phyloP scores from a whole-genome alignment of 1,139 yeast genomes.

The Blastobotrys persicus region DNA sequence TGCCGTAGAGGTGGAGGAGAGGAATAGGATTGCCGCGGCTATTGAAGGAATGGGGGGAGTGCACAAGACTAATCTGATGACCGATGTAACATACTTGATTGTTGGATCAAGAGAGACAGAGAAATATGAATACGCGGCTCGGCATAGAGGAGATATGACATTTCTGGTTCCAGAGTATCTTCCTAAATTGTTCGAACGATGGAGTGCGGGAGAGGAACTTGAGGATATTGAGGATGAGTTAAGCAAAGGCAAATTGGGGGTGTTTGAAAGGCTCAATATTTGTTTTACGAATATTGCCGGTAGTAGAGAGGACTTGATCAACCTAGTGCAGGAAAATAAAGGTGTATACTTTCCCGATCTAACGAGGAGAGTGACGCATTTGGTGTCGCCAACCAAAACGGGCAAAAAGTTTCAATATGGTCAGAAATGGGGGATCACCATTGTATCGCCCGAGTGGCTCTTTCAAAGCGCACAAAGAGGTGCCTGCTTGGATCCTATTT shows the following conservation, averaged over 20 bases:
- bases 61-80: slow-evolving; percentile 59
- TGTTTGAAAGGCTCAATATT: slow-evolving; percentile 49
- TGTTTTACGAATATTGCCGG: slow-evolving; percentile 52
- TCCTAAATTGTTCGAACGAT: slow-evolving; percentile 45
- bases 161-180: slow-evolving; percentile 53
- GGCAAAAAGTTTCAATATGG: slow-evolving; percentile 69
- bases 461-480: slow-evolving; percentile 59
- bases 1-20: slow-evolving; percentile 28
- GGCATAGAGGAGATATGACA: slow-evolving; percentile 56
- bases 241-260: slow-evolving; percentile 37
- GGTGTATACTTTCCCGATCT: slow-evolving; percentile 61
- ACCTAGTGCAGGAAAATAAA: slow-evolving; percentile 50
- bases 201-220: slow-evolving; percentile 54
- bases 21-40: slow-evolving; percentile 28
- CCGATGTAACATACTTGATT: slow-evolving; percentile 62
- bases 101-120: slow-evolving; percentile 68
- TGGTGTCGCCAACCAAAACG: slow-evolving; percentile 45
- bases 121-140: slow-evolving; percentile 64
- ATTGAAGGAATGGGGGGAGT: slow-evolving; percentile 62
- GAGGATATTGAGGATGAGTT: slow-evolving; percentile 32
- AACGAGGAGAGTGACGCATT: slow-evolving; percentile 49
- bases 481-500: slow-evolving; percentile 54
- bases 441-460: slow-evolving; percentile 76
- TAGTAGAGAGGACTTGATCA: slow-evolving; percentile 39
- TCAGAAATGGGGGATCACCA: slow-evolving; percentile 62